Conservation (phyloP, 345 rosid genomes). For the Corchorus capsularis region DNA sequence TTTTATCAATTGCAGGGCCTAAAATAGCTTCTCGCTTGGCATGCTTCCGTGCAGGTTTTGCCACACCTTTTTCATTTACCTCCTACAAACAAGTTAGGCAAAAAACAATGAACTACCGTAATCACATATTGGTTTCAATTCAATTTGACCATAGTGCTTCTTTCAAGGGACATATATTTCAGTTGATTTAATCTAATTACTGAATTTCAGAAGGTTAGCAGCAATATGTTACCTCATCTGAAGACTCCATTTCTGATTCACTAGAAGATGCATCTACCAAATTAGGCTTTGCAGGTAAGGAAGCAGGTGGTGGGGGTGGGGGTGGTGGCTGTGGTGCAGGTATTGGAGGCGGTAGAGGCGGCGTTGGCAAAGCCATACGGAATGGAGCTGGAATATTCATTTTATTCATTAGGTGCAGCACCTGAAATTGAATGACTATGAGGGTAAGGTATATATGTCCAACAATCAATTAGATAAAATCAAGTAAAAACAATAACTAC, state of each 20-base stretch:
- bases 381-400: constrained; percentile 99
- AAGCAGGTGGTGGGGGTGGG: constrained; percentile 31
- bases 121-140: constrained; percentile 49
- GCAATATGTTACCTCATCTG: constrained; percentile 64
- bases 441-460: neutral
- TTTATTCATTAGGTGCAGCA: constrained; percentile 97
- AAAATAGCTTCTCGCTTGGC: constrained; percentile 61
- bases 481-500: neutral
- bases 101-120: constrained; percentile 36
- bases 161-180: neutral
- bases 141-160: constrained; percentile 26
- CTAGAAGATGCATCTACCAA: constrained; percentile 60
- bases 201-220: constrained; percentile 22
- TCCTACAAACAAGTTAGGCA: constrained; percentile 44
- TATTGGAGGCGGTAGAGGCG: constrained; percentile 72
- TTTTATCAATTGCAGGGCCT: constrained; percentile 83
- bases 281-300: constrained; percentile 36
- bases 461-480: constrained; percentile 14
- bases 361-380: constrained; percentile 90
- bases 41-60: constrained; percentile 61
- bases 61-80: constrained; percentile 29
- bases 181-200: neutral
- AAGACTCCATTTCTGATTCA: constrained; percentile 93
- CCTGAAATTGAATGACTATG: constrained; percentile 41
- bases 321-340: constrained; percentile 49